Evolutionary conservation across 331 rosid genomes (phyloP).

Genomic region (Saraca asoca): DNA sequence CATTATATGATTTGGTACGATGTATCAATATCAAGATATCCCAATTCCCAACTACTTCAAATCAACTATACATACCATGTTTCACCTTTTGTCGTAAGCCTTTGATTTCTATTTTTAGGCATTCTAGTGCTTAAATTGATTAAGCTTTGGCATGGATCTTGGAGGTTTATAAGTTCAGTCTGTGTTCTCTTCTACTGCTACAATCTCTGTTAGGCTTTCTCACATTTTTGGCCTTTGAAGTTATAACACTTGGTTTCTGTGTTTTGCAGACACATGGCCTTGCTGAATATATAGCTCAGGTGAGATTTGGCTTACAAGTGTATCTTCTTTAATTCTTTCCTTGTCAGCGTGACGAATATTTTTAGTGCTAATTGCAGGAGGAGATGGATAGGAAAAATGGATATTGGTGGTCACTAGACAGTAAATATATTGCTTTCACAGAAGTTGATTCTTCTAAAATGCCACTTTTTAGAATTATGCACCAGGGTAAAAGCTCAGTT

Average conservation of each 20-base stretch:
- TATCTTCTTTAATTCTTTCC: conserved; percentile 3
- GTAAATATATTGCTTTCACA: conserved; percentile 86
- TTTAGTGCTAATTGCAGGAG: conserved; percentile 65
- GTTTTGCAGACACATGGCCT: conserved; percentile 86
- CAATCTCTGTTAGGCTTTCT: background rate
- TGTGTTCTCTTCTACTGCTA: no score
- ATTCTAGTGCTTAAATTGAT: conserved; percentile 19
- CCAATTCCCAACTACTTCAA: conserved; percentile 3
- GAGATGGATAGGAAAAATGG: conserved; percentile 97
- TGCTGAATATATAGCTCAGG: conserved; percentile 99
- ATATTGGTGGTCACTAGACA: conserved; percentile 96
- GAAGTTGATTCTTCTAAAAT: conserved; percentile 85
- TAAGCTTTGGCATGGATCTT: no score
- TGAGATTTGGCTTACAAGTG: conserved; percentile 45
- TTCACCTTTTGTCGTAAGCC: background rate
- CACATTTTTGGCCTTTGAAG: conserved; percentile 3
- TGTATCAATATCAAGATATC: conserved; percentile 20
- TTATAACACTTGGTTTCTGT: conserved; percentile 40
- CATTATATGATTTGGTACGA: conserved; percentile 12
- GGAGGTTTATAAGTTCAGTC: no score
- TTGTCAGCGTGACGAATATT: conserved; percentile 16
- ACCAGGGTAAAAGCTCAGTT: conserved; percentile 83
- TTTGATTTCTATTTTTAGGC: conserved; percentile 24
- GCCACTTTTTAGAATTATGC: conserved; percentile 90
- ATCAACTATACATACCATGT: conserved; percentile 8